Conservation (phyloP, 495 filamentous ascomycete genomes). For the Aspergillus nanangensis region DNA sequence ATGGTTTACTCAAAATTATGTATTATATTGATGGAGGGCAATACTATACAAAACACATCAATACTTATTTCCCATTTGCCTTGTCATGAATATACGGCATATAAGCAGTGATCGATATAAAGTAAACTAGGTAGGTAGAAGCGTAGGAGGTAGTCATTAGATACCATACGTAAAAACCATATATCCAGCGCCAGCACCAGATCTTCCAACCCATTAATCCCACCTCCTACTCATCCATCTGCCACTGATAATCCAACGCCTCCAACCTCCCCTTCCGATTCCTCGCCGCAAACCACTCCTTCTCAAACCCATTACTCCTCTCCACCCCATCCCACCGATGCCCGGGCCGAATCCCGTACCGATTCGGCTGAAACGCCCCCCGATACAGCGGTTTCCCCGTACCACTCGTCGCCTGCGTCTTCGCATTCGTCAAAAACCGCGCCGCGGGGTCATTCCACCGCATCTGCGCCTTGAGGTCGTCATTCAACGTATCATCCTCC, state of each 20-base stretch:
- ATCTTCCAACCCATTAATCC: too few relatives aligned
- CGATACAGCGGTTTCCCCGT: constrained; percentile 73
- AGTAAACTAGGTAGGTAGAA: too few relatives aligned
- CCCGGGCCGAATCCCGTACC: constrained; percentile 89
- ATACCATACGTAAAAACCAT: too few relatives aligned
- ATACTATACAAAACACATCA: too few relatives aligned
- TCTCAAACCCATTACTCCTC: constrained; percentile 89
- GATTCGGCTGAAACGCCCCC: constrained; percentile 79
- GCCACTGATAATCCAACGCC: constrained; percentile 87
- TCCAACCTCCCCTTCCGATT: constrained; percentile 70
- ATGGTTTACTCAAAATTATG: too few relatives aligned
- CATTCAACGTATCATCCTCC: constrained; percentile 82
- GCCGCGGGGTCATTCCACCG: constrained; percentile 95
- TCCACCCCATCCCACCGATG: constrained; percentile 98
- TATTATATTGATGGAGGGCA: too few relatives aligned
- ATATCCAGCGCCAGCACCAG: too few relatives aligned
- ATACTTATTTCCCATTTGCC: too few relatives aligned
- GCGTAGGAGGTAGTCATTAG: too few relatives aligned
- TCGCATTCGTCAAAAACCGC: constrained; percentile 62
- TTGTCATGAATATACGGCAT: too few relatives aligned
- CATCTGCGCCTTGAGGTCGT: constrained; percentile 66
- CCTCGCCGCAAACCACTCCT: constrained; percentile 83
- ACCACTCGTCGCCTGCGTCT: constrained; percentile 32
- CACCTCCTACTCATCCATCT: constrained; percentile 89
- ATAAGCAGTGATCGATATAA: too few relatives aligned